Evolutionary conservation across 768 basidiomycete species (phyloP).

Genomic region (Fomitopsis pulvina): DNA sequence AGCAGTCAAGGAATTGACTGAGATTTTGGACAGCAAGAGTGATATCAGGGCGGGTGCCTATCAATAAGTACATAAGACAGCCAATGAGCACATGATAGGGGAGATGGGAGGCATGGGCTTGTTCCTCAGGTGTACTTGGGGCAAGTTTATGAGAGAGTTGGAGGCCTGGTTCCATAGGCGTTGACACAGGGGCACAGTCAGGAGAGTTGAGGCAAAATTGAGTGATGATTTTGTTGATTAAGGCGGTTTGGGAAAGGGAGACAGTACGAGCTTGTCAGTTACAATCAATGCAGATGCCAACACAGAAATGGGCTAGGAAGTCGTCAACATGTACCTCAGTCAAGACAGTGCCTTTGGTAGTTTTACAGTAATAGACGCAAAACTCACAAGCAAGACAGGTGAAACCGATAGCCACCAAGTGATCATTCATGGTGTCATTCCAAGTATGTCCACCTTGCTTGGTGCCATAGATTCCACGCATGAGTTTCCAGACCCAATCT

Average conservation of each 20-base stretch:
- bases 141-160: background rate
- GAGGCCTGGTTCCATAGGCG: constrained; percentile 10
- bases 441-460: constrained; percentile 15
- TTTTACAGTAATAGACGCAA: constrained; percentile 7
- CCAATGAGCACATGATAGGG: constrained; percentile 25
- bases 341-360: constrained; percentile 1
- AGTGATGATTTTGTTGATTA: constrained; percentile 11
- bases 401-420: constrained; percentile 9
- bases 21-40: constrained; percentile 18
- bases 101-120: constrained; percentile 1
- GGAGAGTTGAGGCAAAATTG: constrained; percentile 9
- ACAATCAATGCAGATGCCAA: constrained; percentile 32
- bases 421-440: constrained; percentile 8
- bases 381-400: constrained; percentile 8
- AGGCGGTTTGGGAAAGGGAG: constrained; percentile 10
- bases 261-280: constrained; percentile 17
- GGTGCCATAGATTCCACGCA: constrained; percentile 14
- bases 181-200: constrained; percentile 4
- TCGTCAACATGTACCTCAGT: constrained; percentile 18
- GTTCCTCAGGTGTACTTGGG: background rate
- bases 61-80: constrained; percentile 21
- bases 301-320: constrained; percentile 15
- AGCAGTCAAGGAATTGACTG: constrained; percentile 19
- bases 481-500: constrained; percentile 7
- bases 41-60: constrained; percentile 12